A percentile compares a stretch with the other conserved stretches of the same genome.
Evolutionary conservation across 495 filamentous ascomycete genomes (phyloP).

Genomic region (Chaetomium tenue): DNA sequence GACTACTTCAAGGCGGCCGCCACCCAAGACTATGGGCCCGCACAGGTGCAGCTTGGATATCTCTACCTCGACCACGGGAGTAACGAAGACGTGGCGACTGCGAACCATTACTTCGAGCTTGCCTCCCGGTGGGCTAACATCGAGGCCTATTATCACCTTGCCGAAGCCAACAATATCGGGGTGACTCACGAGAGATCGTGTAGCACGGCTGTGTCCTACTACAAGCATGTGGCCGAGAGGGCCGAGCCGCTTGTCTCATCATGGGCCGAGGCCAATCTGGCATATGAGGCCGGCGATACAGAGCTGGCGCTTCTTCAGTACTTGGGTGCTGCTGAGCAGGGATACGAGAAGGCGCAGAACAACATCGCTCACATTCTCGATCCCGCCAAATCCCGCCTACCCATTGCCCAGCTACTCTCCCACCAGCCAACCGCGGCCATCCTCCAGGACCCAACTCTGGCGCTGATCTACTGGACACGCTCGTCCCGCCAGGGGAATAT

Average conservation of each 20-base stretch:
- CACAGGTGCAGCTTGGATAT: conserved; percentile 78
- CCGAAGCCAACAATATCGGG: conserved; percentile 80
- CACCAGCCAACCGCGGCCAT: conserved; percentile 47
- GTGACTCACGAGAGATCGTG: conserved; percentile 80
- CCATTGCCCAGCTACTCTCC: conserved; percentile 41
- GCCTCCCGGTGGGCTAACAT: conserved; percentile 84
- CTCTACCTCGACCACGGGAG: conserved; percentile 91
- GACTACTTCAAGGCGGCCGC: conserved; percentile 80
- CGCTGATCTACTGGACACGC: conserved; percentile 93
- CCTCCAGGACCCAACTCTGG: conserved; percentile 69
- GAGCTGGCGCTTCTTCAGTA: conserved; percentile 81
- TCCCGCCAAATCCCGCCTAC: conserved; percentile 59
- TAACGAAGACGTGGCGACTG: conserved; percentile 58
- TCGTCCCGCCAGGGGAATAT: conserved; percentile 92
- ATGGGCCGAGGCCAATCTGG: conserved; percentile 80
- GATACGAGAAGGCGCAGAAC: conserved; percentile 87
- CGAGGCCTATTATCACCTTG: conserved; percentile 93
- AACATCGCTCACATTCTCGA: conserved; percentile 94
- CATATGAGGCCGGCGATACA: conserved; percentile 79
- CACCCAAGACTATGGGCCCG: conserved; percentile 77
- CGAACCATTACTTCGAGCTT: conserved; percentile 87
- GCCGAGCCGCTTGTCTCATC: conserved; percentile 82
- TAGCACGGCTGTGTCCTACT: conserved; percentile 76
- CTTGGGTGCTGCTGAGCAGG: conserved; percentile 93
- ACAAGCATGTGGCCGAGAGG: conserved; percentile 92